Percentiles rank a stretch among this genome's conserved stretches.
Conservation (phyloP, 164 flowering plant genomes). For the Amborella trichopoda region DNA sequence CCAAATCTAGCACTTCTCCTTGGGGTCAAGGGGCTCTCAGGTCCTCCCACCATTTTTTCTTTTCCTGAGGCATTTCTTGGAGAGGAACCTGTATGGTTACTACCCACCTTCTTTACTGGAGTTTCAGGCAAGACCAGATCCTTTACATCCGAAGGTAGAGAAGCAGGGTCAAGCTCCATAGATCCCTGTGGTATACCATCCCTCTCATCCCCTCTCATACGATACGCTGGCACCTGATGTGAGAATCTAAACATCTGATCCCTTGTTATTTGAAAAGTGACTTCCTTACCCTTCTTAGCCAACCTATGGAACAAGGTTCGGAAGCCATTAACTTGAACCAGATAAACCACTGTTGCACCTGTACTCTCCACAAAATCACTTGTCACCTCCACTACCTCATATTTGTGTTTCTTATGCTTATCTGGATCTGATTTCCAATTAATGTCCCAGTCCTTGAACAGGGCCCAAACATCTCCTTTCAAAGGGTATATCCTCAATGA, state of each 20-base stretch:
- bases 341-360: constrained; percentile 31
- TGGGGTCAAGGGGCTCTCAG: too few species aligned
- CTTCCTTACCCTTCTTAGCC: constrained; percentile 4
- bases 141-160: constrained; percentile 15
- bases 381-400: constrained; percentile 45
- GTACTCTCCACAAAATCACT: constrained; percentile 20
- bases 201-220: constrained; percentile 35
- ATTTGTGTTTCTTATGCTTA: constrained; percentile 20
- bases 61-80: too few species aligned
- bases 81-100: too few species aligned
- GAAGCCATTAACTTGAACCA: constrained; percentile 41
- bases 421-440: constrained; percentile 35
- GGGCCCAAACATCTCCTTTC: constrained; percentile 60
- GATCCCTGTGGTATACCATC: constrained; percentile 40
- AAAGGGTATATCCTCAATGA: constrained; percentile 40
- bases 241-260: constrained; percentile 37
- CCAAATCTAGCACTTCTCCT: too few species aligned
- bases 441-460: constrained; percentile 45
- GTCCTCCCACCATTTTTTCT: too few species aligned
- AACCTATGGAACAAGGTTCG: constrained; percentile 27
- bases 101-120: too few species aligned
- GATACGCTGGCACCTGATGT: constrained; percentile 38
- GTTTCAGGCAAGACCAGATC: constrained; percentile 7
- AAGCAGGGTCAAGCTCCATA: constrained; percentile 51
- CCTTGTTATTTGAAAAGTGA: constrained; percentile 17